phyloP scores from a whole-genome alignment of 129 eudicot genomes.

The Kitagawia praeruptora region DNA sequence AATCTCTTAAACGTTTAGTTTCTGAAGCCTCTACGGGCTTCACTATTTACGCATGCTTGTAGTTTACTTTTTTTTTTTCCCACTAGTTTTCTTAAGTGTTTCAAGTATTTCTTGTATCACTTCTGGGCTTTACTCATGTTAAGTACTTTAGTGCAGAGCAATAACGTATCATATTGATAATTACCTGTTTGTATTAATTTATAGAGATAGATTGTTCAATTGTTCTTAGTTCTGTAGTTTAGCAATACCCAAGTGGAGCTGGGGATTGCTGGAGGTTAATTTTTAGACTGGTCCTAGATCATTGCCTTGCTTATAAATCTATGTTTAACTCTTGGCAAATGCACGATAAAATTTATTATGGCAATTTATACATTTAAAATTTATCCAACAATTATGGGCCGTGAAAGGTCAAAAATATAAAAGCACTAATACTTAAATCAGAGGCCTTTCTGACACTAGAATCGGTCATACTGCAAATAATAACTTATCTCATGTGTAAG shows the following conservation, averaged over 20 bases:
- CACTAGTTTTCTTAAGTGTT: neutral
- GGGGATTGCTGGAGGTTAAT: neutral
- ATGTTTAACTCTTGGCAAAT: neutral
- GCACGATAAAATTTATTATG: neutral
- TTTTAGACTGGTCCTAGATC: neutral
- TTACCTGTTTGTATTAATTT: neutral
- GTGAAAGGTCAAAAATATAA: neutral
- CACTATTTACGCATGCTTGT: neutral
- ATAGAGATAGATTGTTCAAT: neutral
- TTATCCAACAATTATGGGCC: neutral
- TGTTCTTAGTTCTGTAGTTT: neutral
- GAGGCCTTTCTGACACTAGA: neutral
- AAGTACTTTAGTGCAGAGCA: neutral
- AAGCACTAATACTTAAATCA: neutral
- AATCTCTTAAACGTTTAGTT: neutral
- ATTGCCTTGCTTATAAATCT: neutral
- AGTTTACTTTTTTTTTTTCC: neutral
- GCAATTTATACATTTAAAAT: neutral
- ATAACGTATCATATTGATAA: neutral
- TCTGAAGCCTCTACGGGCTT: neutral
- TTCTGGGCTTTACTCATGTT: neutral
- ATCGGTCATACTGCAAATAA: neutral
- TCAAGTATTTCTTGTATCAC: neutral
- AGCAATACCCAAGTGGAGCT: neutral
- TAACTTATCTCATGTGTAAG: neutral